phyloP scores from a whole-genome alignment of 768 basidiomycete genomes.

The Sporobolomyces roseus region DNA sequence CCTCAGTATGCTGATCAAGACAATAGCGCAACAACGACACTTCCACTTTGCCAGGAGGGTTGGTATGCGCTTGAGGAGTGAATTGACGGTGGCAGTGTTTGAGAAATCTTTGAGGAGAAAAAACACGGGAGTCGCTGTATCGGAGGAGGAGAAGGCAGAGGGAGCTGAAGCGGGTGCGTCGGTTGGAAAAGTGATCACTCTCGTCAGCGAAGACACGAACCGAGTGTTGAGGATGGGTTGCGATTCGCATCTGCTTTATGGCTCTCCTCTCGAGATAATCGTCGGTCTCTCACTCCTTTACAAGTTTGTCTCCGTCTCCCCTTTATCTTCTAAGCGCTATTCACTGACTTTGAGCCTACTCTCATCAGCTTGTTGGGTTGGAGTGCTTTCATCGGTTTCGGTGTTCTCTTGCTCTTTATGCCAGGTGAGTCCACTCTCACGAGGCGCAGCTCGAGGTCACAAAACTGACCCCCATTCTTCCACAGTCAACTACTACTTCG shows the following conservation, averaged over 20 bases:
- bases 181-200: conserved; percentile 38
- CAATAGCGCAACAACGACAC: conserved; percentile 39
- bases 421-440: neutral
- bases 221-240: conserved; percentile 34
- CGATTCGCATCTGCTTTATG: conserved; percentile 40
- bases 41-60: conserved; percentile 37
- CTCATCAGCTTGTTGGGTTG: conserved; percentile 38
- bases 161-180: conserved; percentile 37
- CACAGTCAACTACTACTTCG: conserved; percentile 31
- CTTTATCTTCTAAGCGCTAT: neutral
- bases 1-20: conserved; percentile 21
- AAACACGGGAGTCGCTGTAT: conserved; percentile 1
- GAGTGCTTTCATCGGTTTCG: conserved; percentile 40
- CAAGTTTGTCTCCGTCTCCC: conserved; percentile 14
- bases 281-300: conserved; percentile 31
- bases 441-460: too few relatives aligned
- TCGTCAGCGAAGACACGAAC: conserved; percentile 59
- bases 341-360: neutral
- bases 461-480: neutral
- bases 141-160: neutral
- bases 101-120: conserved; percentile 37
- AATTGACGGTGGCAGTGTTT: conserved; percentile 35
- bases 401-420: neutral
- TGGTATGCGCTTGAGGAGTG: conserved; percentile 34
- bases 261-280: conserved; percentile 34